These are phyloP conservation scores for Euphorbia pulcherrima DNA, from an alignment of 345 rosid species.

Conservation along the genomic window DNA sequence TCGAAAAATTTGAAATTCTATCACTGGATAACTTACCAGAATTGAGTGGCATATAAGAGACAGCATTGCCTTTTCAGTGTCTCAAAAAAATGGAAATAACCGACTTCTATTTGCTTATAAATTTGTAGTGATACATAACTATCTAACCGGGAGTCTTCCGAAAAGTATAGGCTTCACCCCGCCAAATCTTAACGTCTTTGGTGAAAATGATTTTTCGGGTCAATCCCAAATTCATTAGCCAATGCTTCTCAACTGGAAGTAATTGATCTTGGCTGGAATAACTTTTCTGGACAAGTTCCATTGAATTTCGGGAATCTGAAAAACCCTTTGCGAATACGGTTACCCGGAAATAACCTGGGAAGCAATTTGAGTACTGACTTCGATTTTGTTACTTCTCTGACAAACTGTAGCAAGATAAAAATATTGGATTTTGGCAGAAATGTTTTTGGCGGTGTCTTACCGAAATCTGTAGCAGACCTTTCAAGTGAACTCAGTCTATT, in stretches of 20 bases:
- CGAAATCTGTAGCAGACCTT: slow-evolving; percentile 20
- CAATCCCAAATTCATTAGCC: slow-evolving; percentile 14
- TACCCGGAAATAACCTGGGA: slow-evolving; percentile 17
- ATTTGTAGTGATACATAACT: neutral
- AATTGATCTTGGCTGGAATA: slow-evolving; percentile 4
- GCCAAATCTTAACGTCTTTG: neutral
- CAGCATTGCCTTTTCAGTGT: no score
- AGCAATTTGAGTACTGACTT: slow-evolving; percentile 13
- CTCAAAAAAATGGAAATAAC: no score
- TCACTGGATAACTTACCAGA: no score
- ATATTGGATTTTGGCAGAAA: neutral
- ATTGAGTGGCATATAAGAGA: no score
- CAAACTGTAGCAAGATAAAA: slow-evolving; percentile 16
- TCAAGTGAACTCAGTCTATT: slow-evolving; percentile 14
- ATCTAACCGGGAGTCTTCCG: slow-evolving; percentile 14
- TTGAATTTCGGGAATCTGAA: neutral
- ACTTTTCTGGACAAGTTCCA: slow-evolving; percentile 10
- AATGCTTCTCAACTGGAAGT: slow-evolving; percentile 5
- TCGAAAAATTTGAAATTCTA: no score
- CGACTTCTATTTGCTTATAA: no score
- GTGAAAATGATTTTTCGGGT: slow-evolving; percentile 25
- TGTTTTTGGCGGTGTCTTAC: slow-evolving; percentile 22
- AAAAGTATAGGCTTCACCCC: slow-evolving; percentile 15
- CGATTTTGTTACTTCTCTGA: slow-evolving; percentile 20
- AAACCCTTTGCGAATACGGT: slow-evolving; percentile 9